Conservation (phyloP, 305 asterid species). For the Fraxinus velutina region DNA sequence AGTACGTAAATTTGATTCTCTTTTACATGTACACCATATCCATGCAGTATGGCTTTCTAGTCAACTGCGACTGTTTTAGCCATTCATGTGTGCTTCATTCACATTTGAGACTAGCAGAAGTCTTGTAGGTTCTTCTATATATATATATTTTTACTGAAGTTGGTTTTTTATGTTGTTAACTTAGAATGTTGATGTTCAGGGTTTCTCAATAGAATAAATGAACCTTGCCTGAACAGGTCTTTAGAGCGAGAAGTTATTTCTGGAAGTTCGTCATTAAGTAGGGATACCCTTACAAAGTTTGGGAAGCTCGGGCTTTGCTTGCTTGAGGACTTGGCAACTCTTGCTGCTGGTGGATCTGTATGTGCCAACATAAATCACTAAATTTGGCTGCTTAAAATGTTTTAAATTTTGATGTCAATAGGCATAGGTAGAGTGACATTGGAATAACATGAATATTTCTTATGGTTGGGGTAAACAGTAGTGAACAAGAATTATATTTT, state of each 20-base stretch:
- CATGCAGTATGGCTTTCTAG: constrained; percentile 17
- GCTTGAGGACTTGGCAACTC: constrained; percentile 96
- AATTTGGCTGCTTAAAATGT: constrained; percentile 26
- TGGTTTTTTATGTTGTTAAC: constrained; percentile 3
- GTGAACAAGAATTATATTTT: constrained; percentile 2
- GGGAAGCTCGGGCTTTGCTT: constrained; percentile 94
- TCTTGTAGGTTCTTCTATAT: neutral
- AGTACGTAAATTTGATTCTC: constrained; percentile 51
- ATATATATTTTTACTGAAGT: neutral
- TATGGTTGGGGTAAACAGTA: neutral
- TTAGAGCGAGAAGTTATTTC: constrained; percentile 70
- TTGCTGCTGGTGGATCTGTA: constrained; percentile 99
- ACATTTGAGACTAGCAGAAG: neutral
- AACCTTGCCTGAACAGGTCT: constrained; percentile 55
- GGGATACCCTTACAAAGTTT: constrained; percentile 58
- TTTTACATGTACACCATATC: constrained; percentile 13
- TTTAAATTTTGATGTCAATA: constrained; percentile 22
- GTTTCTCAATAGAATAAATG: constrained; percentile 23
- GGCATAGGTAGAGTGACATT: neutral
- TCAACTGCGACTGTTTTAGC: constrained; percentile 7
- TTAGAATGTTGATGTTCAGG: constrained; percentile 24
- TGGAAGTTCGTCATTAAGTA: constrained; percentile 57
- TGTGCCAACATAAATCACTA: constrained; percentile 57
- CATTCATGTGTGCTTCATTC: neutral
- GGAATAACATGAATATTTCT: neutral